Evolutionary conservation across 2,329 filamentous ascomycete species (phyloP), one percentile per base, ranked within the genome.

Genomic region (Lachnellula hyalina): DNA sequence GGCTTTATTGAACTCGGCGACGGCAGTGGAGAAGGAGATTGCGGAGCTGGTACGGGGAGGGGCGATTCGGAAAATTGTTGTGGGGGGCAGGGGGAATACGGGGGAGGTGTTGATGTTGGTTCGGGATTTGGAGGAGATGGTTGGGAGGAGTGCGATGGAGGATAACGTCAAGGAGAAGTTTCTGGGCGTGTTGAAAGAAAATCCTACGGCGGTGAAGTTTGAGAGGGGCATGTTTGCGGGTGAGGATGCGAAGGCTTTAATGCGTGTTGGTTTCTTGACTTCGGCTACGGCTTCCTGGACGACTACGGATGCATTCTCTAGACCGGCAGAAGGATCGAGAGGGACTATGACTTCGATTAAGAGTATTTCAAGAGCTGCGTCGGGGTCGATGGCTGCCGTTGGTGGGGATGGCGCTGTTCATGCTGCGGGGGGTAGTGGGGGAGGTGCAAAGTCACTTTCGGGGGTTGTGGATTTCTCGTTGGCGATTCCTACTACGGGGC

Each of bases 221-320:
- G 59, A 72, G 15, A 63, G 68, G 3, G 66, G 66, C 15, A 59
- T 64, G 3, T 70, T 87, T 53, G 67, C 70, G 2, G 65, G 68
- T 9, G 63, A 65, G 4, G 78, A 86, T 63, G 72, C 79, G 21
- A 78, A 83, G 46, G 74, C 77, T 50, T 75, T 92, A 0, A 79
- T 89, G 55, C 73, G 77, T 44, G 78, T 80, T 0, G 88, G 89
- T 2, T 89, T 90, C 63, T 70, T 92, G 1, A 89, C 86, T 2
- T 74, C 64, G 59, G 73, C 68, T 55, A 68, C 72, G 63, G 70
- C 69, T 55, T 61, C 61, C 58, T 70, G 56, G 65, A 70, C 62
- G 56, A 65, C 65, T 54, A 73, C 66, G 53, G 71, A 74, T 49
- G 62, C 71, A 21, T 78, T 75, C 60, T 71, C 72, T 14, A 69